Evolutionary conservation across 768 basidiomycete genomes (phyloP).

Genomic region (Trametes sanguinea): DNA sequence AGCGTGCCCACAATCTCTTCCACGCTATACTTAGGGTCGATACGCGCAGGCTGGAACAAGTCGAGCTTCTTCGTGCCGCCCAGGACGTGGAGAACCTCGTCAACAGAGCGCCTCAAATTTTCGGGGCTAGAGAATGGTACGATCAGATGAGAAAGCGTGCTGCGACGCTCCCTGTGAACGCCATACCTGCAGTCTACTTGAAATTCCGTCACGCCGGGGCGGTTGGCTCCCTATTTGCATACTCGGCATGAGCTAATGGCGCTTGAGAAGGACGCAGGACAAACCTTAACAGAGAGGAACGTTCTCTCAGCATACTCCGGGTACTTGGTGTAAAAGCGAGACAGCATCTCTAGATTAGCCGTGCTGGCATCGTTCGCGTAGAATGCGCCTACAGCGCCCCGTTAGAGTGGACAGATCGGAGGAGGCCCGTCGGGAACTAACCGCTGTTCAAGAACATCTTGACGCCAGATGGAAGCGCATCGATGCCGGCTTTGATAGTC

Average conservation of each 20-base stretch:
- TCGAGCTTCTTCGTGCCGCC: slow-evolving; percentile 57
- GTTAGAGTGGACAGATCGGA: background rate
- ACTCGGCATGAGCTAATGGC: background rate
- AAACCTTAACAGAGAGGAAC: slow-evolving; percentile 52
- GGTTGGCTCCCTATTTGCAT: background rate
- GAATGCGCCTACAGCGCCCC: slow-evolving; percentile 47
- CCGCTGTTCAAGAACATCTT: slow-evolving; percentile 56
- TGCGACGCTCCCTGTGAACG: background rate
- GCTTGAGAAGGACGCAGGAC: background rate
- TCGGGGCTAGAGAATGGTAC: slow-evolving; percentile 25
- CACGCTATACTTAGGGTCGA: slow-evolving; percentile 38
- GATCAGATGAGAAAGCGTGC: background rate
- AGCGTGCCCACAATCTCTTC: slow-evolving; percentile 45
- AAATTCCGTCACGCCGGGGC: background rate
- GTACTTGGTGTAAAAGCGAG: slow-evolving; percentile 49
- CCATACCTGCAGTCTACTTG: background rate
- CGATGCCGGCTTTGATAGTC: slow-evolving; percentile 56
- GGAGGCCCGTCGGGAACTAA: slow-evolving; percentile 14
- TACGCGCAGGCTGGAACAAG: slow-evolving; percentile 54
- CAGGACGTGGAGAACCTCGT: slow-evolving; percentile 43
- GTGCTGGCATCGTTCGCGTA: slow-evolving; percentile 47
- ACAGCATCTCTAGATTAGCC: slow-evolving; percentile 49
- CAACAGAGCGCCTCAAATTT: slow-evolving; percentile 48
- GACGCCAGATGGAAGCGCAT: slow-evolving; percentile 42
- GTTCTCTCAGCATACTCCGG: slow-evolving; percentile 45